Base-by-base conservation (phyloP, 768 basidiomycete genomes). In the Gloeophyllum trabeum region DNA sequence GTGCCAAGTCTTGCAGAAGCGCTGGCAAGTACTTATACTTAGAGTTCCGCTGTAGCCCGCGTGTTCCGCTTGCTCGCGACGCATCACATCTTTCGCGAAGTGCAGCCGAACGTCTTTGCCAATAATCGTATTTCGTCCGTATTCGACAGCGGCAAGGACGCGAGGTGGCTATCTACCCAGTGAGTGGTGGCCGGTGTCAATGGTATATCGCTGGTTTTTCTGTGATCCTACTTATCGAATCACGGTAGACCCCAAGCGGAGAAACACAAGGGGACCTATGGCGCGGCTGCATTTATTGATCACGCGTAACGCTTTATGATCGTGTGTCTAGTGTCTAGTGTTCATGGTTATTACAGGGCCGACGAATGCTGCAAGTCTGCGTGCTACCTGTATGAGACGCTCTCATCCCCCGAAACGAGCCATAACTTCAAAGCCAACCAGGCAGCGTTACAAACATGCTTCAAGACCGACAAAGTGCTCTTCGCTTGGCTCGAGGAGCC, bases 401-500 rank as follows among this genome's bases (percentile, higher is more conserved):
- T 10, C n/a, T 22, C 3, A 39, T 35, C 7, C 58, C 48, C 38
- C 10, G 28, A 10, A 32, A 32, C 16, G 28, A 16, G 28, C 10
- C 28, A 32, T 10, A 32, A 16, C 28, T 32, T 32, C 28, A 32
- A 16, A 10, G 16, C 28, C 16, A 32, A 32, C 16, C 28, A 79
- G 49, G 85, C 84, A 7, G n/a, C n/a, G n/a, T n/a, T n/a, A n/a
- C n/a, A n/a, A n/a, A n/a, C n/a, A n/a, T n/a, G n/a, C n/a, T 86
- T 87, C 52, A 63, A 64, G 1, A 73, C 61, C 24, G 54, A 51
- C 49, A 58, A 43, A 50, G 63, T 37, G 1, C 85, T 72, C 52
- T 88, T 87, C 48, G 73, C 71, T n/a, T 88, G 85, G 85, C 63
- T 88, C 5, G 85, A 87, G 35, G 36, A 43, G 56, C 41, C 45